These are phyloP conservation scores for Neonectria magnoliae DNA, from an alignment of 2,329 filamentous ascomycete genomes.

Conservation along the genomic window DNA sequence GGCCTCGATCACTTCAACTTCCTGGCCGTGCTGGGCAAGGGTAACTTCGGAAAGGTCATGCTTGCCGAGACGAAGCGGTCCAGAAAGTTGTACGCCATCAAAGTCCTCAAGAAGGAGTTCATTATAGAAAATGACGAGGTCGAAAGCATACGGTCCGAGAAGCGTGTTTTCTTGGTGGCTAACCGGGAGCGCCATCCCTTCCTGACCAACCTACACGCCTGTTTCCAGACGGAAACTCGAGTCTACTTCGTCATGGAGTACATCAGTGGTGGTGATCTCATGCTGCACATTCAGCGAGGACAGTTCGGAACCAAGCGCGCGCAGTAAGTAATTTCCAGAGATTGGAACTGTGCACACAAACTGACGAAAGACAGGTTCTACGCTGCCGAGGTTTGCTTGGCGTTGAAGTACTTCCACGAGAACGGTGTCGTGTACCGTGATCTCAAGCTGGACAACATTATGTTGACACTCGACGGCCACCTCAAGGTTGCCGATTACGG, in stretches of 20 bases:
- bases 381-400: slow-evolving; percentile 95
- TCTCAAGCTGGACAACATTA: slow-evolving; percentile 91
- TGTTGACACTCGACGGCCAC: slow-evolving; percentile 93
- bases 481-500: slow-evolving; percentile 99
- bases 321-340: slow-evolving; percentile 70
- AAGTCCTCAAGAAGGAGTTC: slow-evolving; percentile 99
- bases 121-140: slow-evolving; percentile 99
- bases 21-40: slow-evolving; percentile 95
- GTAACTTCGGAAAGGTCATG: slow-evolving; percentile 99
- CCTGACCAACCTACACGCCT: slow-evolving; percentile 92
- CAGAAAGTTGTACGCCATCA: slow-evolving; percentile 95
- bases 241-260: slow-evolving; percentile 99
- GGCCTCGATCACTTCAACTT: slow-evolving; percentile 99
- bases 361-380: slow-evolving; percentile 76
- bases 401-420: slow-evolving; percentile 98
- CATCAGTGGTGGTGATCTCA: slow-evolving; percentile 96
- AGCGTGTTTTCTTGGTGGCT: slow-evolving; percentile 95
- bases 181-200: slow-evolving; percentile 98
- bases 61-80: slow-evolving; percentile 94
- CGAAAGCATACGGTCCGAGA: slow-evolving; percentile 96
- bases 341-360: neutral
- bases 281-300: slow-evolving; percentile 97
- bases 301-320: slow-evolving; percentile 96
- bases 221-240: slow-evolving; percentile 98
- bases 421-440: slow-evolving; percentile 99